Conservation (phyloP, 2,329 filamentous ascomycete genomes). For the Pseudomassariella vexata region DNA sequence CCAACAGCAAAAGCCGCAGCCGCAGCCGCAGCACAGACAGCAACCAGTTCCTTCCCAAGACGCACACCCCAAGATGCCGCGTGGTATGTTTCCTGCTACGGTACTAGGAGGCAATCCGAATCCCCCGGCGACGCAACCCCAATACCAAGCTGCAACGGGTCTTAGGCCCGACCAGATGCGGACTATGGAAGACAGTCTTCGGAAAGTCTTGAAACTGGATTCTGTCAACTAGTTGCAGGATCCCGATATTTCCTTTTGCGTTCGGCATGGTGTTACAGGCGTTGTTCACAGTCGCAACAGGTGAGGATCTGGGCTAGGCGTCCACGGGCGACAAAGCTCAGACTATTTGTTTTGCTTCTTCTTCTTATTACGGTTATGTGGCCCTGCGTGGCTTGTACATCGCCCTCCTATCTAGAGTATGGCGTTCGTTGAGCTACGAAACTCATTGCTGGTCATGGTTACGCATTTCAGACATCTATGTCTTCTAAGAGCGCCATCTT, state of each 20-base stretch:
- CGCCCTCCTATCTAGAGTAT: constrained; percentile 8
- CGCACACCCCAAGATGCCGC: constrained; percentile 11
- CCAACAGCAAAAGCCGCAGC: constrained; percentile 8
- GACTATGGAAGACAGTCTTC: constrained; percentile 48
- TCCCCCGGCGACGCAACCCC: constrained; percentile 7
- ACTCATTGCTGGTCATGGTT: constrained; percentile 18
- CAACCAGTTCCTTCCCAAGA: constrained; percentile 7
- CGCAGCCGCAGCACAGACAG: constrained; percentile 7
- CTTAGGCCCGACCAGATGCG: constrained; percentile 31
- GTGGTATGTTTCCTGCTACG: constrained; percentile 20
- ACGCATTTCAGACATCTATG: constrained; percentile 15
- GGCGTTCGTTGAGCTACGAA: constrained; percentile 15
- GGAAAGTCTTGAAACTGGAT: constrained; percentile 42
- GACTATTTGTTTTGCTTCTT: background rate
- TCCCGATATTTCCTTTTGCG: constrained; percentile 4
- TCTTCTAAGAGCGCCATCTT: constrained; percentile 7
- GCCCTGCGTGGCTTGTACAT: constrained; percentile 11
- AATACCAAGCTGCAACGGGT: constrained; percentile 9
- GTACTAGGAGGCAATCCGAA: constrained; percentile 9
- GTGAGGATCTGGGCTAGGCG: constrained; percentile 1
- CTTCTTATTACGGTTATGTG: constrained; percentile 11
- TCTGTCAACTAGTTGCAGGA: constrained; percentile 8
- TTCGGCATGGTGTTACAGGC: constrained; percentile 14
- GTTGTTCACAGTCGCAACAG: constrained; percentile 5
- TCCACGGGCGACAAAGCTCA: constrained; percentile 9